A percentile compares a stretch with the other conserved stretches of the same genome.
These are phyloP conservation scores for Royoungia palumana DNA, from an alignment of 768 basidiomycete species.

Conservation along the genomic window DNA sequence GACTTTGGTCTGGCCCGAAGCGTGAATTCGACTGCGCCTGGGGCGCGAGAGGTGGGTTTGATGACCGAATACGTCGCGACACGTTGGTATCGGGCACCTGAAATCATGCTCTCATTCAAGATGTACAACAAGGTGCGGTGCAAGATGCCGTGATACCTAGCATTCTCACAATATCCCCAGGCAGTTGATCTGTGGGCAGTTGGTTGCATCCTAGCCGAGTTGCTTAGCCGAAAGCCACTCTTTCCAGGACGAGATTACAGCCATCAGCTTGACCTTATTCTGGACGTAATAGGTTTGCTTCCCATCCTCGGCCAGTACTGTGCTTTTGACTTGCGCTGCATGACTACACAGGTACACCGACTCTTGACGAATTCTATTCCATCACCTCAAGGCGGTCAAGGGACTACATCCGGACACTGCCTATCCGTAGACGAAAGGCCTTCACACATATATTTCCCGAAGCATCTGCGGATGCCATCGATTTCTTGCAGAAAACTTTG, in stretches of 20 bases:
- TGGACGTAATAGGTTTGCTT: constrained; percentile 72
- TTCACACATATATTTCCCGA: constrained; percentile 76
- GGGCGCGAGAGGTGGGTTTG: constrained; percentile 60
- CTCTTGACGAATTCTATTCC: constrained; percentile 86
- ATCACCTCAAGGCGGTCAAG: constrained; percentile 82
- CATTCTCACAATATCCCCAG: constrained; percentile 23
- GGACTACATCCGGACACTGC: constrained; percentile 84
- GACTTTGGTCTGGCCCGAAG: constrained; percentile 84
- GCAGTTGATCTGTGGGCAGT: constrained; percentile 77
- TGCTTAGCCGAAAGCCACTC: constrained; percentile 74
- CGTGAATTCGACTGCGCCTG: constrained; percentile 48
- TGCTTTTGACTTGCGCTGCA: constrained; percentile 19
- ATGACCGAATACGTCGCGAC: constrained; percentile 91
- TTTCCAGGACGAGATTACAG: constrained; percentile 89
- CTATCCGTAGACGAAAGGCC: constrained; percentile 71
- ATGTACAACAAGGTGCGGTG: constrained; percentile 67
- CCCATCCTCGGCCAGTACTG: neutral
- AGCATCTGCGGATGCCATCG: constrained; percentile 68
- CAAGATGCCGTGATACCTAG: constrained; percentile 7
- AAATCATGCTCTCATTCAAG: constrained; percentile 94
- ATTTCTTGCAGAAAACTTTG: constrained; percentile 70
- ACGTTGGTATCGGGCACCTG: constrained; percentile 89
- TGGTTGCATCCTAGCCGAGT: constrained; percentile 76
- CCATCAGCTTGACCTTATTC: constrained; percentile 83
- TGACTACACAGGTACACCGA: constrained; percentile 61